These are phyloP conservation scores for Curvularia sp. DNA, from an alignment of 2,329 filamentous ascomycete species.

Conservation along the genomic window DNA sequence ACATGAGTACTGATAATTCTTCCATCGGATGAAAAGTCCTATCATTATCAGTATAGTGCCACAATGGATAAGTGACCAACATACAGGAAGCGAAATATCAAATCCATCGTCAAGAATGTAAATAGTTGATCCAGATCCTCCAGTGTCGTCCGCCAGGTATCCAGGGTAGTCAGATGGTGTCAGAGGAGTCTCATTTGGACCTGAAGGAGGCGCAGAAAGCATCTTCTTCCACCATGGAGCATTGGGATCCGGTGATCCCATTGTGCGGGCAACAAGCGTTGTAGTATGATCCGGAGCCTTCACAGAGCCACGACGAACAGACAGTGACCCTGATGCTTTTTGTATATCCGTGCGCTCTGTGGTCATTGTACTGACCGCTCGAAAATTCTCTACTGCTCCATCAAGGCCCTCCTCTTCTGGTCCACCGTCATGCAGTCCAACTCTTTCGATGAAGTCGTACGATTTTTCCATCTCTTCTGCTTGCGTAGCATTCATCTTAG, in stretches of 20 bases:
- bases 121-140: constrained; percentile 14
- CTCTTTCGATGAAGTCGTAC: neutral
- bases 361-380: neutral
- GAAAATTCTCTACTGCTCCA: neutral
- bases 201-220: neutral
- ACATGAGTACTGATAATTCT: neutral
- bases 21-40: neutral
- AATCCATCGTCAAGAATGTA: constrained; percentile 21
- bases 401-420: neutral
- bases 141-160: constrained; percentile 14
- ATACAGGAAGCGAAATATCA: constrained; percentile 9
- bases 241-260: neutral
- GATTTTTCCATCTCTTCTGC: neutral
- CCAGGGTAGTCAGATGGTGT: too few species aligned
- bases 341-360: neutral
- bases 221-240: constrained; percentile 4
- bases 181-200: neutral
- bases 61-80: neutral
- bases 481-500: neutral
- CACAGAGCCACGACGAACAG: neutral
- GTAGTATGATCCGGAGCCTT: too few species aligned
- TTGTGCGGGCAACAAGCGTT: neutral
- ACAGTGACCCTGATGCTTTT: neutral
- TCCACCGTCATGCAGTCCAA: neutral
- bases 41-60: neutral